Evolutionary conservation across 805 yeast genomes (phyloP).

Genomic region (Isabelozyma rhagii): DNA sequence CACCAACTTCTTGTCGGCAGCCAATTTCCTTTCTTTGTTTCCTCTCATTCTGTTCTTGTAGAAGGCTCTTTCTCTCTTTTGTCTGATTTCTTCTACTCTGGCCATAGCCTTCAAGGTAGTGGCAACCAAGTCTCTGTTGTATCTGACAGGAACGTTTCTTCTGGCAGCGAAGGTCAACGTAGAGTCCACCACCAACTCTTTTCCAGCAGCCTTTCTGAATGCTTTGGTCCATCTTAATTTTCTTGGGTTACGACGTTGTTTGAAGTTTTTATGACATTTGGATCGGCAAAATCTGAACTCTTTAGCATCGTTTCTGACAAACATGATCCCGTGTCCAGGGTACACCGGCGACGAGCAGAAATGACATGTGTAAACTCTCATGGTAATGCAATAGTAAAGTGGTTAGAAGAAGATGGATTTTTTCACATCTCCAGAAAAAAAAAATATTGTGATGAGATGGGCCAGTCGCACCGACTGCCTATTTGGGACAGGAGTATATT

Average conservation of each 20-base stretch:
- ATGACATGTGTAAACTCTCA: conserved; percentile 91
- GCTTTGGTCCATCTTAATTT: conserved; percentile 98
- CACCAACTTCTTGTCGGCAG: conserved; percentile 82
- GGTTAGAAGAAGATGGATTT: neutral
- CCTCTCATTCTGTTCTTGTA: conserved; percentile 99
- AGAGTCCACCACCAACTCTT: conserved; percentile 95
- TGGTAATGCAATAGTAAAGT: conserved; percentile 17
- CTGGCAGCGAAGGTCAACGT: conserved; percentile 95
- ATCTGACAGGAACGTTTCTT: conserved; percentile 96
- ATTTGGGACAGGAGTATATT: neutral
- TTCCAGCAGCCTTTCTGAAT: conserved; percentile 98
- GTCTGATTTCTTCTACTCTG: conserved; percentile 93
- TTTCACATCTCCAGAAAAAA: neutral
- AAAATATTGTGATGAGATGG: neutral
- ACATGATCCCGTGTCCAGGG: conserved; percentile 83
- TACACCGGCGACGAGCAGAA: conserved; percentile 97
- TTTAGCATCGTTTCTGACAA: conserved; percentile 96
- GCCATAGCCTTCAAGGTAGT: conserved; percentile 94
- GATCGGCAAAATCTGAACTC: conserved; percentile 97
- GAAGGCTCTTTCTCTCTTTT: conserved; percentile 96
- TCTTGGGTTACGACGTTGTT: conserved; percentile 97
- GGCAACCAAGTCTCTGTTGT: conserved; percentile 93
- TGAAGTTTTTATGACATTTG: conserved; percentile 95
- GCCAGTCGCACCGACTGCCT: neutral
- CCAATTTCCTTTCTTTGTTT: conserved; percentile 82